Evolutionary conservation across 2,329 filamentous ascomycete species (phyloP), one percentile per base, ranked within the genome.

Genomic region (Metarhizium album): DNA sequence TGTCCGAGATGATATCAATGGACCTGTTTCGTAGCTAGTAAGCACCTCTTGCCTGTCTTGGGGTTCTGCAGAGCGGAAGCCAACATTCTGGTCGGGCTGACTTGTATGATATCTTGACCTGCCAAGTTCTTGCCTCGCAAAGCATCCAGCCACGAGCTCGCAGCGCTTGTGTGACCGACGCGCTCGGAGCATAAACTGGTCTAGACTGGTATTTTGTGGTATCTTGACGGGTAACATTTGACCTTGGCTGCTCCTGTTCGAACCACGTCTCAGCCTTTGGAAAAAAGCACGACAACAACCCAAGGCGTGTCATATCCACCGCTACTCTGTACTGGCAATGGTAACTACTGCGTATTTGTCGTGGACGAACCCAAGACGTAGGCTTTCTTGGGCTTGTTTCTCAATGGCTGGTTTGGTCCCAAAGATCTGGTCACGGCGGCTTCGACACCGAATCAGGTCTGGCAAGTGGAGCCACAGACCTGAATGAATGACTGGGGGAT

Each of bases 381-480:
- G 14, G 23, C 48, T 23, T 43, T n/a, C 22, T 5, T 33, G 33
- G 38, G 31, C 46, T 47, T 24, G 18, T 29, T 24, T 38, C 52
- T 54, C 47, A 57, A 50, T 57, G 55, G 55, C 47, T 51, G 37
- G 23, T 20, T 42, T 33, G 23, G 53, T 54, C 57, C 62, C 63
- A 59, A 59, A 58, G 62, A 63, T 66, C 57, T 66, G 62, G 64
- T 64, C 63, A 58, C 57, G 62, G 63, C 62, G 62, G 59, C 57
- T 61, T 59, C 58, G 49, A 51, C 62, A 54, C 59, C 62, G 61
- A 61, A 63, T 58, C 55, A 49, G 55, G 57, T 51, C 53, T 55
- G 54, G 45, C 24, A 31, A 23, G 31, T 47, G 45, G 45, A 47
- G 29, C 7, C 40, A 24, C 4, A n/a, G 20, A 8, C 20, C 18